These are phyloP conservation scores for Paramecium octaurelia DNA, from an alignment of 73 alveolate species.

Conservation along the genomic window DNA sequence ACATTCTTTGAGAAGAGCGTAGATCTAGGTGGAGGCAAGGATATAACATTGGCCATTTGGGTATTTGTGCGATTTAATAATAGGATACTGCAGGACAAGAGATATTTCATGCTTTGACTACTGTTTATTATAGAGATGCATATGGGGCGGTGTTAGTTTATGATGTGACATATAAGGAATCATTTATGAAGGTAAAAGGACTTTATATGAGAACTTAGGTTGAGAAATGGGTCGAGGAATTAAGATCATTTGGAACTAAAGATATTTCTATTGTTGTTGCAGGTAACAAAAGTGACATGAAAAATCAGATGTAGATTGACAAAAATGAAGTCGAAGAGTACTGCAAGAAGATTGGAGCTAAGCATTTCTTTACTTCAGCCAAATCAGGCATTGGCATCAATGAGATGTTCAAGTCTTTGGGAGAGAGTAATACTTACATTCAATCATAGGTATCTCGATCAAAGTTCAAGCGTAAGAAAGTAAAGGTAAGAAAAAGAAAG, in stretches of 20 bases:
- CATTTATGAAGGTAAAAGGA: constrained; percentile 68
- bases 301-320: constrained; percentile 63
- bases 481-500: not conserved
- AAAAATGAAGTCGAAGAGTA: constrained; percentile 61
- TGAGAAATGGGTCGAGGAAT: constrained; percentile 81
- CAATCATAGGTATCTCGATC: not conserved
- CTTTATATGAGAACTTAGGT: not conserved
- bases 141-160: constrained; percentile 83
- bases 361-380: constrained; percentile 85
- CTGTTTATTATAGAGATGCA: constrained; percentile 83
- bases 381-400: constrained; percentile 80
- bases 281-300: constrained; percentile 86
- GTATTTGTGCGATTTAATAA: not conserved
- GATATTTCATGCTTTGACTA: constrained; percentile 78
- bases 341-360: constrained; percentile 72
- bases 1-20: constrained; percentile 75
- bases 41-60: constrained; percentile 72
- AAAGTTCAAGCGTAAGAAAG: not conserved
- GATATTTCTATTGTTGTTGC: constrained; percentile 79
- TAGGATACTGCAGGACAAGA: constrained; percentile 94
- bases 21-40: constrained; percentile 56
- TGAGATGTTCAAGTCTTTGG: constrained; percentile 61
- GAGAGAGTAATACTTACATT: constrained; percentile 6
- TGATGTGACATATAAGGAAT: constrained; percentile 85
- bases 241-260: constrained; percentile 65